A percentile compares a stretch with the other conserved stretches of the same genome.
These are phyloP conservation scores for Wallacemonas sp. DNA, from an alignment of 208 protist species.

Conservation along the genomic window DNA sequence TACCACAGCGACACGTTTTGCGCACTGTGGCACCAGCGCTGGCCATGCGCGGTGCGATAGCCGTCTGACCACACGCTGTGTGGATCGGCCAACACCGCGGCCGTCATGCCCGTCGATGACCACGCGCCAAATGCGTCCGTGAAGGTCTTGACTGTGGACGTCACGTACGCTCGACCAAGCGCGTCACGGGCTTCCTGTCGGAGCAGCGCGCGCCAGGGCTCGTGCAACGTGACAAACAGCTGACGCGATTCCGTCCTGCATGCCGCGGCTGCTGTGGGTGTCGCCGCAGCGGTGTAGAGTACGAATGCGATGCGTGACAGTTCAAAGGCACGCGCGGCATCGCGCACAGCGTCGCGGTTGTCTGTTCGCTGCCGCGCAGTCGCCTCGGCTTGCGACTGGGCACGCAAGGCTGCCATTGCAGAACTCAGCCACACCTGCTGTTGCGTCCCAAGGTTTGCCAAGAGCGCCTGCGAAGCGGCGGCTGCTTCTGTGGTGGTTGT, in stretches of 20 bases:
- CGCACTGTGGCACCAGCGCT: not conserved
- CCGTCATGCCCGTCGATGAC: not conserved
- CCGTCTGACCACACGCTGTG: not conserved
- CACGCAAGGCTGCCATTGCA: not conserved
- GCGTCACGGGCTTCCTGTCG: not conserved
- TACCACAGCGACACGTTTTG: no score
- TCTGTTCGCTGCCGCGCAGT: not conserved
- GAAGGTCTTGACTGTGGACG: not conserved
- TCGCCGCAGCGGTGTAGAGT: not conserved
- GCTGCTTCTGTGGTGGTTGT: not conserved
- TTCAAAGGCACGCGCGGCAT: not conserved
- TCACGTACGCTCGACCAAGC: not conserved
- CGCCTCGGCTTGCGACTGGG: not conserved
- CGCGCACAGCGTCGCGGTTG: not conserved
- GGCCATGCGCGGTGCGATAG: conserved; percentile 6
- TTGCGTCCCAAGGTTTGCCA: not conserved
- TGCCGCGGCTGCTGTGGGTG: not conserved
- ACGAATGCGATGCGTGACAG: not conserved
- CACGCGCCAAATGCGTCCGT: not conserved
- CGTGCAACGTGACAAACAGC: conserved; percentile 2
- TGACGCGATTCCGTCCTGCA: not conserved
- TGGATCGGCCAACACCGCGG: no score
- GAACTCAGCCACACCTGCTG: not conserved
- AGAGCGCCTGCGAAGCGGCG: not conserved
- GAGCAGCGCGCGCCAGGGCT: not conserved